A percentile compares a stretch with the other conserved stretches of the same genome.
Conservation (phyloP, 805 yeast genomes). For the Yarrowia porcina region DNA sequence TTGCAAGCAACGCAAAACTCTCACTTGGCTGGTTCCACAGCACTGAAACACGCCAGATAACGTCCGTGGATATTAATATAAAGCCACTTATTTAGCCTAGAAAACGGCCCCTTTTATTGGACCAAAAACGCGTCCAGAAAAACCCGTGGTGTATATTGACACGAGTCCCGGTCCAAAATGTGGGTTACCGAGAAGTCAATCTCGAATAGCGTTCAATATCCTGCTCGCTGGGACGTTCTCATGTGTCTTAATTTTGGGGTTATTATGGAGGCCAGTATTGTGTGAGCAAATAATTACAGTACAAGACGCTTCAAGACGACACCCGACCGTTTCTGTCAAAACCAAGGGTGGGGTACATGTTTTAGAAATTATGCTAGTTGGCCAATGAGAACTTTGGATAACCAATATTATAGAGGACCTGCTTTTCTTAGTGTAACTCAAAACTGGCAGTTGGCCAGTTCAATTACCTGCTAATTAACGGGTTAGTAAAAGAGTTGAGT, state of each 20-base stretch:
- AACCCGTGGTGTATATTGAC: background rate
- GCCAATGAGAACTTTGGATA: background rate
- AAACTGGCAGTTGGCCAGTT: no score
- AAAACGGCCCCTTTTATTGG: background rate
- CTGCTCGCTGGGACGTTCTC: background rate
- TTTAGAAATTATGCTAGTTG: background rate
- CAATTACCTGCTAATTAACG: no score
- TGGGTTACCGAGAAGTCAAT: background rate
- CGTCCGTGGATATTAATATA: background rate
- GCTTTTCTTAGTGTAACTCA: background rate
- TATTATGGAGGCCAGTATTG: no score
- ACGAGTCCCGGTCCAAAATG: background rate
- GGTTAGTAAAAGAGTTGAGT: background rate
- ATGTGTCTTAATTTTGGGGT: no score
- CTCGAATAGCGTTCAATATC: background rate
- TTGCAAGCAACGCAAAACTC: no score
- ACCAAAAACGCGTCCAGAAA: background rate
- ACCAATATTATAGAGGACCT: background rate
- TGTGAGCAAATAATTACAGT: no score
- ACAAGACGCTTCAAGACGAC: no score
- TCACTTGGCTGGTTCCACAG: no score
- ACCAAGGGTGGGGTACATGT: background rate
- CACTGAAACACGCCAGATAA: no score
- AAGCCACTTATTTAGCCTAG: background rate
- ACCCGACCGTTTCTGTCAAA: no score